Conservation (phyloP, 345 rosid species). For the Limnanthes douglasii region DNA sequence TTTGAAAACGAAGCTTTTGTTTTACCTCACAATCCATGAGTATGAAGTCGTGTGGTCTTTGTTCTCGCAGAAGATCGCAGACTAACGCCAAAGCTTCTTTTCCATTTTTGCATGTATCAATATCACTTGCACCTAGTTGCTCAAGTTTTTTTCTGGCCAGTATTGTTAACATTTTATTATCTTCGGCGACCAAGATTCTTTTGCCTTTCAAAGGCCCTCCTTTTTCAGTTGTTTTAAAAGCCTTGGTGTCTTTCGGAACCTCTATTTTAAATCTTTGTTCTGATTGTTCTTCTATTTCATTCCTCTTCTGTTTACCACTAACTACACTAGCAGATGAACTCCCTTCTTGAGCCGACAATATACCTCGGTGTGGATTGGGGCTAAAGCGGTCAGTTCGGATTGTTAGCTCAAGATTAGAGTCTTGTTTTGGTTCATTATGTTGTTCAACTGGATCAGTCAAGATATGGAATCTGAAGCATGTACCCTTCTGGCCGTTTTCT, state of each 20-base stretch:
- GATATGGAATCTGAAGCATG: constrained; percentile 66
- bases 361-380: constrained; percentile 11
- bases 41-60: constrained; percentile 42
- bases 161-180: constrained; percentile 7
- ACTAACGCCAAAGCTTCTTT: constrained; percentile 36
- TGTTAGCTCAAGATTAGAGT: constrained; percentile 11
- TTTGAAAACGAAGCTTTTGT: too few relatives aligned
- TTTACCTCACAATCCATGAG: constrained; percentile 85
- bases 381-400: constrained; percentile 10
- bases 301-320: constrained; percentile 2
- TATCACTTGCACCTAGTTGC: constrained; percentile 34
- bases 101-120: constrained; percentile 33
- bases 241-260: too few relatives aligned
- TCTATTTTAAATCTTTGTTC: too few relatives aligned
- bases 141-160: constrained; percentile 13
- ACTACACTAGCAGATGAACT: constrained; percentile 2
- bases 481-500: constrained; percentile 40
- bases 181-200: constrained; percentile 52
- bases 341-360: constrained; percentile 3
- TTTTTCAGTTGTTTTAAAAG: constrained; percentile 1
- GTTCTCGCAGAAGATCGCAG: constrained; percentile 12
- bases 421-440: constrained; percentile 16
- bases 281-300: constrained; percentile 4
- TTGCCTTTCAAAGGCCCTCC: constrained; percentile 28
- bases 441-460: constrained; percentile 8